phyloP scores from a whole-genome alignment of 2,329 filamentous ascomycete genomes.

The Microdochium bolleyi region DNA sequence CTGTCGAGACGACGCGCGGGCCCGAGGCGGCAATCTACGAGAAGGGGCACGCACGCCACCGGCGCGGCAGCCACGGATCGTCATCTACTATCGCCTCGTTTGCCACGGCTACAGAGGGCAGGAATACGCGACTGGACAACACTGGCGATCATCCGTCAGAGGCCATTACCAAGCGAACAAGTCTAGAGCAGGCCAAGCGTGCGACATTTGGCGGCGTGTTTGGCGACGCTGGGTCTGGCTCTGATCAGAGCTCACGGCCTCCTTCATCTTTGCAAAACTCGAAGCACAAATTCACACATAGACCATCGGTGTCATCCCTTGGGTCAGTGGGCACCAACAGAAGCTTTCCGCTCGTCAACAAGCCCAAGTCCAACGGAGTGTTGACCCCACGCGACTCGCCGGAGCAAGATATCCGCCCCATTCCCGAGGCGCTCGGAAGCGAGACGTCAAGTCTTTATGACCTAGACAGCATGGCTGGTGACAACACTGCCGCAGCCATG shows the following conservation, averaged over 20 bases:
- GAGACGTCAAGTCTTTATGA: constrained; percentile 36
- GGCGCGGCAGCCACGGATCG: constrained; percentile 40
- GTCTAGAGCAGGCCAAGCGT: constrained; percentile 20
- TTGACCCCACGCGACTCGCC: constrained; percentile 40
- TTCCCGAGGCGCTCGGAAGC: constrained; percentile 39
- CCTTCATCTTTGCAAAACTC: constrained; percentile 1
- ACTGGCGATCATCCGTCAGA: constrained; percentile 11
- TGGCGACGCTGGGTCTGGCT: constrained; percentile 12
- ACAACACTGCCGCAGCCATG: constrained; percentile 29
- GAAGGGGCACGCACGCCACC: constrained; percentile 14
- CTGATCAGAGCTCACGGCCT: constrained; percentile 8
- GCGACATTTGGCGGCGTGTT: constrained; percentile 12
- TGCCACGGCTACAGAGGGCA: constrained; percentile 46
- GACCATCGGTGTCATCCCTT: constrained; percentile 48
- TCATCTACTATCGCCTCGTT: constrained; percentile 46
- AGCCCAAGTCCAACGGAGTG: constrained; percentile 34
- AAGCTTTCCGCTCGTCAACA: constrained; percentile 55
- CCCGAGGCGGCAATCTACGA: constrained; percentile 19
- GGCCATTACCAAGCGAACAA: constrained; percentile 16
- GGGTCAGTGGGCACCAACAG: constrained; percentile 51
- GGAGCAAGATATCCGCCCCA: constrained; percentile 37
- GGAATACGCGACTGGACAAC: constrained; percentile 15
- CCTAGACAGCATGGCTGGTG: constrained; percentile 16
- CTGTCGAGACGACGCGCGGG: constrained; percentile 53
- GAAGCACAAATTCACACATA: constrained; percentile 32